These are phyloP conservation scores for Ceratocystiopsis minuta DNA, from an alignment of 2,329 filamentous ascomycete genomes.

Conservation along the genomic window DNA sequence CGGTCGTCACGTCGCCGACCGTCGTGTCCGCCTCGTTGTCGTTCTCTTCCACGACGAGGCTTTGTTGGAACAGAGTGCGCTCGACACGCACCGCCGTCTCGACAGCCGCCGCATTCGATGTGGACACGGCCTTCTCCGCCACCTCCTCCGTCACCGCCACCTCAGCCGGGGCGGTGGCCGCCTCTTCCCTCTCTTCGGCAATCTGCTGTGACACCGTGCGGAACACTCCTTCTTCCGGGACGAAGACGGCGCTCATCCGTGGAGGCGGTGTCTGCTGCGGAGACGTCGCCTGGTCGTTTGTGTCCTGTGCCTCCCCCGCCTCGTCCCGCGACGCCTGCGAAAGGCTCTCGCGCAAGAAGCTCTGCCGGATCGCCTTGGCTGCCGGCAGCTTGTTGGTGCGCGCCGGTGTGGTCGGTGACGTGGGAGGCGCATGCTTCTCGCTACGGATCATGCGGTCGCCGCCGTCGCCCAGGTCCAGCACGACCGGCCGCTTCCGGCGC, in stretches of 20 bases:
- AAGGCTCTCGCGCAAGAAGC: conserved; percentile 6
- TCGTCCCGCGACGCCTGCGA: too few relatives aligned
- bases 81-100: neutral
- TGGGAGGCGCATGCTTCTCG: conserved; percentile 13
- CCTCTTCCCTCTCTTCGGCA: conserved; percentile 23
- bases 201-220: conserved; percentile 39
- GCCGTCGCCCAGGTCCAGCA: conserved; percentile 21
- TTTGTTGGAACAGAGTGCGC: too few relatives aligned
- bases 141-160: conserved; percentile 11
- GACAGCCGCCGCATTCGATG: too few relatives aligned
- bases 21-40: too few relatives aligned
- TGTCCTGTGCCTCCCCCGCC: too few relatives aligned
- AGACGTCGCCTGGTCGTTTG: neutral
- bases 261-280: neutral
- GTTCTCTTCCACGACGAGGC: too few relatives aligned
- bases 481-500: conserved; percentile 20
- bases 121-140: conserved; percentile 12
- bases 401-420: conserved; percentile 2
- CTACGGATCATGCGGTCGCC: conserved; percentile 26
- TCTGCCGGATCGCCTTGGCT: conserved; percentile 19
- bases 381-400: conserved; percentile 9
- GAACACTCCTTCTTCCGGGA: conserved; percentile 45
- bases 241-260: conserved; percentile 36
- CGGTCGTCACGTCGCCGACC: too few relatives aligned
- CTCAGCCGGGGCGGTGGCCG: conserved; percentile 12